phyloP scores from a whole-genome alignment of 176 grass and related monocot genomes.

The Phyllostachys edulis region DNA sequence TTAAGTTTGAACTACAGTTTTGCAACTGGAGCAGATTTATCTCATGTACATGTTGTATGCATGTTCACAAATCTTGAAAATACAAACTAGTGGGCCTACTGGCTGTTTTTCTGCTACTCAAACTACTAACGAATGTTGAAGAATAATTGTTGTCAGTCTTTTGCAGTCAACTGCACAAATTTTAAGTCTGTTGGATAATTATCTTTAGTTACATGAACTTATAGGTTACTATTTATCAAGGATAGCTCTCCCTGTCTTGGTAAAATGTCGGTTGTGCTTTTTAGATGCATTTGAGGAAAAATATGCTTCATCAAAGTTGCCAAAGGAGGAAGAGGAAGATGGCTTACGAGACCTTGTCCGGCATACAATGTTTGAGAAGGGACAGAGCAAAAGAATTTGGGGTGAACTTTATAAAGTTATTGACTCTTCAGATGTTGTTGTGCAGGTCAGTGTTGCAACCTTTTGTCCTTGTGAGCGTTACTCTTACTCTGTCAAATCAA shows the following conservation, averaged over 20 bases:
- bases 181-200: not conserved
- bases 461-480: not conserved
- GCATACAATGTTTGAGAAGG: slow-evolving; percentile 99
- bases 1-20: slow-evolving; percentile 1
- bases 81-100: not conserved
- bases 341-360: slow-evolving; percentile 88
- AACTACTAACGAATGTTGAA: not conserved
- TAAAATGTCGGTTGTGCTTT: slow-evolving; percentile 2
- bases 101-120: not conserved
- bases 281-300: slow-evolving; percentile 79
- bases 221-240: not conserved
- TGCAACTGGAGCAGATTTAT: not conserved
- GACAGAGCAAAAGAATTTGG: slow-evolving; percentile 96
- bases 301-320: slow-evolving; percentile 50
- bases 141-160: not conserved
- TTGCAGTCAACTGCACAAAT: not conserved
- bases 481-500: not conserved
- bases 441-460: slow-evolving; percentile 48
- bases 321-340: slow-evolving; percentile 77
- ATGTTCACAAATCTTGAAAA: not conserved
- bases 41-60: not conserved
- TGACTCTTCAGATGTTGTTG: slow-evolving; percentile 93
- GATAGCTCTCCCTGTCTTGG: not conserved
- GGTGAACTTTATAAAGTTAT: slow-evolving; percentile 98
- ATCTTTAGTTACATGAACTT: not conserved